Base-by-base conservation (phyloP, 371 early-diverging fungal species). In the Actinomucor elegans region DNA sequence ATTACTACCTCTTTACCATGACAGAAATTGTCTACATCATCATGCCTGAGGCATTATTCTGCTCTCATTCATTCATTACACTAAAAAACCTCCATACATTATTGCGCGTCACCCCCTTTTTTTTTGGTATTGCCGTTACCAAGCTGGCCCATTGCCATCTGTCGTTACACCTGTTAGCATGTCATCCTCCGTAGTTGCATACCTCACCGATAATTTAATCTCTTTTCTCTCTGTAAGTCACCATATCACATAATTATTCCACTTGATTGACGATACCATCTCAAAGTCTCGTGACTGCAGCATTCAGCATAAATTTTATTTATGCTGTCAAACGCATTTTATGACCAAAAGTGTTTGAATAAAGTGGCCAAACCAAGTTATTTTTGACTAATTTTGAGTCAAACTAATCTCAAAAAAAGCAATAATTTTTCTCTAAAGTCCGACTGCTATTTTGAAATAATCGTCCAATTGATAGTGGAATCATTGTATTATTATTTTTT, bases 11-110 rank as follows among this genome's bases (percentile, higher is more conserved):
- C 63, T 59, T 62, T 54, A 59, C 63, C 41, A 63, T 56, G 63
- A 52, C 60, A 52, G 55, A 59, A 57, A 67, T 59, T 67, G 57
- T 50, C 57, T 54, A 62, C 59, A 51, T 67, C 59, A 38, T 20
- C 14, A 0, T 49, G 49, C 27, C 38, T 37, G 41, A 50, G 9
- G 51, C 51, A 17, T 18, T 35, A 48, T 48, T 35, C 36, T 35
- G 48, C 14, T 36, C 36, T 48, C 36, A 48, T 36, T 48, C 48
- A 48, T 48, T 48, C 26, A 35, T 48, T 26, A 35, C 48, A 48
- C 27, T 48, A 26, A 48, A 48, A 48, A 48, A 36, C 10, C 0
- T 29, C 15, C 37, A 29, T 28, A 48, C 35, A 29, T 55, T 33
- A 44, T 21, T 44, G 55, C 55, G 28, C 20, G 32, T 40, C 41